A percentile compares a stretch with the other conserved stretches of the same genome.
phyloP scores from a whole-genome alignment of 257 asterid species.

The Solanum stenotomum region DNA sequence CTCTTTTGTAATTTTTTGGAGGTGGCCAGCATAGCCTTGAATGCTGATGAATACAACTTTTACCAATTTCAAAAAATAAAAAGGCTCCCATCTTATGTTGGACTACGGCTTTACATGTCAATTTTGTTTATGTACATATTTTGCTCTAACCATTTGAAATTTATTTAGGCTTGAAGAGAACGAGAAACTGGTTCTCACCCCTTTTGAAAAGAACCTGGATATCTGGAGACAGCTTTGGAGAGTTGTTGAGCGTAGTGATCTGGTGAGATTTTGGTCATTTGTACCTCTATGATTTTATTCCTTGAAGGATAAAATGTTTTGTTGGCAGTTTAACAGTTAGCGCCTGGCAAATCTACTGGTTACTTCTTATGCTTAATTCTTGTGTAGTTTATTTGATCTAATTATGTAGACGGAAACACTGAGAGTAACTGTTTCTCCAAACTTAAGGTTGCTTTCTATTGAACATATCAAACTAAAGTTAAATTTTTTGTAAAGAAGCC shows the following conservation, averaged over 20 bases:
- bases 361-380: neutral
- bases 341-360: neutral
- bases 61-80: neutral
- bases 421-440: neutral
- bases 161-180: conserved; percentile 86
- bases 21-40: neutral
- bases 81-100: neutral
- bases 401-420: neutral
- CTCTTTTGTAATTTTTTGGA: neutral
- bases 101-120: neutral
- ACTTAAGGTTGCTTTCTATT: neutral
- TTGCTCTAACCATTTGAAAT: neutral
- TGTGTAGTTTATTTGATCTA: neutral
- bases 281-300: neutral
- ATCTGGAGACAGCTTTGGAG: conserved; percentile 99
- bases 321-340: neutral
- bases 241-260: conserved; percentile 97
- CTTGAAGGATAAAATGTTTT: neutral
- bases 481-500: neutral
- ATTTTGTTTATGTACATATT: neutral
- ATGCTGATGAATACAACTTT: neutral
- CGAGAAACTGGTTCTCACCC: conserved; percentile 86
- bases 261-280: conserved; percentile 45
- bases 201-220: conserved; percentile 96
- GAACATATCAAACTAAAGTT: neutral